phyloP scores from a whole-genome alignment of 2,329 filamentous ascomycete species.

The Truncatella angustata region DNA sequence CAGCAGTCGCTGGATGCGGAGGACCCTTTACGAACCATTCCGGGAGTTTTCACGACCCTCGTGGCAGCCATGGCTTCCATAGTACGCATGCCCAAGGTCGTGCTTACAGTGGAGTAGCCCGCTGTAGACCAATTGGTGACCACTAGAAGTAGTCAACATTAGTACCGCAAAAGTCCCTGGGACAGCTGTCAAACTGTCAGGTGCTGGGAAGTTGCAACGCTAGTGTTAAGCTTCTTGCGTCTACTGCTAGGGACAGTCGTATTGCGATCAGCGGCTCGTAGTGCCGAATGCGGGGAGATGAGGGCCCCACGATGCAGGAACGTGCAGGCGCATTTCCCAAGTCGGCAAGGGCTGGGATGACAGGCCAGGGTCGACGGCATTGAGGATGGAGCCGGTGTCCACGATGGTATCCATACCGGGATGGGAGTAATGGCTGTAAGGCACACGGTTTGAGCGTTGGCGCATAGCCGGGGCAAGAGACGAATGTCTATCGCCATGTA shows the following conservation, averaged over 20 bases:
- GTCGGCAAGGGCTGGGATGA: slow-evolving; percentile 5
- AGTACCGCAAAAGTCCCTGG: neutral
- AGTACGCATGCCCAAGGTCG: neutral
- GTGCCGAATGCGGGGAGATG: slow-evolving; percentile 6
- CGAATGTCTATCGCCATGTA: slow-evolving; percentile 10
- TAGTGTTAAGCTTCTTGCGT: slow-evolving; percentile 4
- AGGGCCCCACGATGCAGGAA: slow-evolving; percentile 7
- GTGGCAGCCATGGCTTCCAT: neutral
- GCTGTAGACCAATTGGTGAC: neutral
- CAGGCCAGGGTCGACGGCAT: slow-evolving; percentile 1
- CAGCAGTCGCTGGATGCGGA: too few species aligned
- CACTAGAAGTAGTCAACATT: neutral
- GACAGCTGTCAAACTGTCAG: slow-evolving; percentile 1
- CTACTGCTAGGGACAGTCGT: neutral
- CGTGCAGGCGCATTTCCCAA: slow-evolving; percentile 7
- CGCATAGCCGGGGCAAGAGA: neutral
- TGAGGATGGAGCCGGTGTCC: slow-evolving; percentile 2
- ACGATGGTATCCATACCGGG: slow-evolving; percentile 3
- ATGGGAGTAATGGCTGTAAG: neutral
- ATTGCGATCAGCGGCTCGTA: slow-evolving; percentile 8
- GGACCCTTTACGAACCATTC: too few species aligned
- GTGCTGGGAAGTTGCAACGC: neutral
- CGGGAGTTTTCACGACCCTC: neutral
- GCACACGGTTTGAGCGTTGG: neutral
- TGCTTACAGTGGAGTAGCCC: neutral